Evolutionary conservation across 495 filamentous ascomycete genomes (phyloP).

Genomic region (Penicillium ochrochloron): DNA sequence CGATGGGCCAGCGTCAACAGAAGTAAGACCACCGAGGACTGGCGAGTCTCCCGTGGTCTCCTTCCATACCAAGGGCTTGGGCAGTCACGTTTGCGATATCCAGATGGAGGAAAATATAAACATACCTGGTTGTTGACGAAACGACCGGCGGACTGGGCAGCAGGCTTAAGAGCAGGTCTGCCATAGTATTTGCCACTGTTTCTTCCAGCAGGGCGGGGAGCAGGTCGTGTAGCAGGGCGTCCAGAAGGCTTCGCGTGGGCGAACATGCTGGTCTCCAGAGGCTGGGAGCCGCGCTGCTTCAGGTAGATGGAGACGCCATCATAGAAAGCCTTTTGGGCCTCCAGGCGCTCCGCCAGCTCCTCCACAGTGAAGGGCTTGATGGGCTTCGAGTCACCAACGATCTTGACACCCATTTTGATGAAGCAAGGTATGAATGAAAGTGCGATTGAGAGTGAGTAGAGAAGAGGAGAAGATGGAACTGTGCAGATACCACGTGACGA

Average conservation of each 20-base stretch:
- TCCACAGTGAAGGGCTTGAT: neutral
- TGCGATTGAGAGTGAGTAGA: neutral
- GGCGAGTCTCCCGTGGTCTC: too few relatives aligned
- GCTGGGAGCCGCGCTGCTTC: neutral
- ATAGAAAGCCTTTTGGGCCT: neutral
- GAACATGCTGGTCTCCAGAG: neutral
- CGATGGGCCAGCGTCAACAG: neutral
- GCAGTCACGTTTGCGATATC: too few relatives aligned
- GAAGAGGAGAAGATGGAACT: too few relatives aligned
- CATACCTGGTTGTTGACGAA: neutral
- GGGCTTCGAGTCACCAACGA: neutral
- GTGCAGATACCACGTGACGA: too few relatives aligned
- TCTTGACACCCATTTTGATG: neutral
- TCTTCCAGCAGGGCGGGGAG: neutral
- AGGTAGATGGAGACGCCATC: neutral
- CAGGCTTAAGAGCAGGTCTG: neutral
- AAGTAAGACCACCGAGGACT: neutral
- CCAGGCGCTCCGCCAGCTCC: neutral
- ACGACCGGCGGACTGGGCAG: neutral
- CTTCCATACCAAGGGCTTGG: too few relatives aligned
- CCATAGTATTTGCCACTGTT: too few relatives aligned
- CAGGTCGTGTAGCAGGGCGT: too few relatives aligned
- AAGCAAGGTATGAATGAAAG: too few relatives aligned
- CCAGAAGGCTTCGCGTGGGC: neutral
- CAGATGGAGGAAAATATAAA: neutral